Base-by-base conservation (phyloP, 2,329 filamentous ascomycete genomes). In the Paecilomyces sp. region DNA sequence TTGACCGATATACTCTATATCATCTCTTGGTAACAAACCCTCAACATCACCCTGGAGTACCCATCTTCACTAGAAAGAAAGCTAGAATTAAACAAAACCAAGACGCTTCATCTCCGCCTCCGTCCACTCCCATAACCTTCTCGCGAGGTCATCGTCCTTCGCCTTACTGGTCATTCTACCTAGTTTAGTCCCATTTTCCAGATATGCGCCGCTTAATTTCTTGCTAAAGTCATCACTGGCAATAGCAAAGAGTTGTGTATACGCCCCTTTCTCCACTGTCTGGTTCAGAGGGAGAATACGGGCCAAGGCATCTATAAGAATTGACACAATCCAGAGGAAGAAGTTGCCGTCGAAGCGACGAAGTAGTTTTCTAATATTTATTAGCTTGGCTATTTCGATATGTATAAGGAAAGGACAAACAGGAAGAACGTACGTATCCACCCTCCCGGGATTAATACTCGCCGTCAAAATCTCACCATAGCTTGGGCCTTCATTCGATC, bases 371-470 rank as follows among this genome's bases (percentile, higher is more conserved):
- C 36, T 47, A 47, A n/a, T 31, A 41, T 56, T 1, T 12, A n/a
- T 24, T 56, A 24, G 22, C 28, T 5, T 9, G 22, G 22, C 22
- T 22, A 22, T 22, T 22, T 22, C 22, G 22, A 22, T 22, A 41
- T 41, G 18, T 34, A 33, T 24, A 54, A 25, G 2, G 55, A 34
- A 15, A 12, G 28, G 8, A 24, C 3, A 28, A 28, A 6, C 6
- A 28, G 25, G 25, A 28, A 28, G 22, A 36, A 28, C 55, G 18
- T 22, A 56, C 53, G 63, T 67, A 33, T 73, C 66, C 0, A 77
- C 71, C 2, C 76, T 18, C 12, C 76, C 76, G 2, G 76, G 76
- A 61, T 77, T 74, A 50, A 77, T 69, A 31, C 66, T 64, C 25
- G 71, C 64, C 7, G 65, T 61, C 70, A 72, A 76, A 59, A 78